A percentile compares a stretch with the other conserved stretches of the same genome.
These are phyloP conservation scores for Actinomucor elegans DNA, from an alignment of 371 early-diverging fungal genomes.

Conservation along the genomic window DNA sequence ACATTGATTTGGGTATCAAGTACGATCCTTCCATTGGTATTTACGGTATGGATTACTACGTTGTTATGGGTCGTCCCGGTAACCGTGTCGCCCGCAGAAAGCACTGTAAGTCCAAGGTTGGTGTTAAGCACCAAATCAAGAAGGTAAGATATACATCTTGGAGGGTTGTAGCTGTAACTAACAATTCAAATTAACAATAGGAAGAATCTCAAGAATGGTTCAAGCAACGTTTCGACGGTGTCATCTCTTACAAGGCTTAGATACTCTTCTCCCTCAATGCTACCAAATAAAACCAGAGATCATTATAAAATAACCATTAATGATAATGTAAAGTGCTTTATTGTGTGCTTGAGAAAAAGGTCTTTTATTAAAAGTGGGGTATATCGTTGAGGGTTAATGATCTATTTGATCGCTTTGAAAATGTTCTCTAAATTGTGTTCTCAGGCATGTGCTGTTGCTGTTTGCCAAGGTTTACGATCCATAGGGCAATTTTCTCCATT, in stretches of 20 bases:
- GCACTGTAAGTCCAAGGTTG: conserved; percentile 86
- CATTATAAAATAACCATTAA: not conserved
- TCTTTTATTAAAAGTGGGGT: not conserved
- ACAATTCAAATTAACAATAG: too few species aligned
- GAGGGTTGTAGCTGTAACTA: not conserved
- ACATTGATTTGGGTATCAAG: conserved; percentile 99
- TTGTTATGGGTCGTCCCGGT: conserved; percentile 98
- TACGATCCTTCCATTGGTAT: conserved; percentile 99
- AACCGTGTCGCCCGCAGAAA: conserved; percentile 96
- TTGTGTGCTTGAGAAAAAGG: not conserved
- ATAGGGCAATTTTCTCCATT: conserved; percentile 80
- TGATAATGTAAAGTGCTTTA: not conserved
- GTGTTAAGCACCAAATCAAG: conserved; percentile 91
- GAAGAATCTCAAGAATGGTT: conserved; percentile 25
- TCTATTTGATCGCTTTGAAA: not conserved
- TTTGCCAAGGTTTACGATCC: conserved; percentile 81
- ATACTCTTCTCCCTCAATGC: not conserved
- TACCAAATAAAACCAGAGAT: conserved; percentile 2
- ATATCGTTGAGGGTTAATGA: not conserved
- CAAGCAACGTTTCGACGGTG: conserved; percentile 23
- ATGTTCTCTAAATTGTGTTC: too few species aligned
- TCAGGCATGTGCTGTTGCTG: conserved; percentile 15
- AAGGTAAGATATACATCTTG: too few species aligned
- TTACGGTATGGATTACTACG: conserved; percentile 98
- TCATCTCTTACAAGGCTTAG: conserved; percentile 16